Base-by-base conservation (phyloP, 106 monocot genomes). In the Allium cepa region DNA sequence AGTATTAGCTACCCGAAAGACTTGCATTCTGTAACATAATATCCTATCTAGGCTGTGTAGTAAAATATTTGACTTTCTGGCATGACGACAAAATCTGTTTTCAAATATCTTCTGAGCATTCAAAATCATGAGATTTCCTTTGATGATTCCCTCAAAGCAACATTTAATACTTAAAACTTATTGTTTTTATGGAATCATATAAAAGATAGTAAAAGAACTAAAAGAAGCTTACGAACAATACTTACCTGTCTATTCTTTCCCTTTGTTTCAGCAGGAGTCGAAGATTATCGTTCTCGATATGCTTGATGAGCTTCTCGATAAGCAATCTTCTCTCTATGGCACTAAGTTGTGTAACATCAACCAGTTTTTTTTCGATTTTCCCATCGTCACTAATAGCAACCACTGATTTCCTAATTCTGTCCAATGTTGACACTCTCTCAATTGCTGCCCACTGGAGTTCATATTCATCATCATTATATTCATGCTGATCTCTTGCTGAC, bases 221-320 rank as follows among this genome's bases (percentile, higher is more conserved):
- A 36, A 36, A 36, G 36, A 36, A 36, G 1, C 5, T 0, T 36
- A 36, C 36, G 5, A 36, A 2, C 36, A 36, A 36, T 36, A 36
- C 49, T 73, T 72, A 87, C 90, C 81, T 72, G 64, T 87, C 87
- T 48, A 84, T 91, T 50, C 91, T 78, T 28, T 86, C 81, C 63
- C 81, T 84, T 49, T 84, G 91, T 67, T 79, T 91, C 73, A 79
- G 76, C 64, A 91, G 53, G 57, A 91, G 68, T 65, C 63, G 69
- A 4, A 82, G 82, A 62, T 92, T 88, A 57, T 92, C 91, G 8
- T 78, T 67, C 60, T 88, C 82, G 8, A 87, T 78, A 67, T 87
- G 76, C 53, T 73, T 77, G 82, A 92, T 84, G 62, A 87, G 77
- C 10, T 63, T 82, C 26, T 91, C 79, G 13, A 92, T 78, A 55